These are phyloP conservation scores for Rostrohypoxylon terebratum DNA, from an alignment of 495 filamentous ascomycete species.

Conservation along the genomic window DNA sequence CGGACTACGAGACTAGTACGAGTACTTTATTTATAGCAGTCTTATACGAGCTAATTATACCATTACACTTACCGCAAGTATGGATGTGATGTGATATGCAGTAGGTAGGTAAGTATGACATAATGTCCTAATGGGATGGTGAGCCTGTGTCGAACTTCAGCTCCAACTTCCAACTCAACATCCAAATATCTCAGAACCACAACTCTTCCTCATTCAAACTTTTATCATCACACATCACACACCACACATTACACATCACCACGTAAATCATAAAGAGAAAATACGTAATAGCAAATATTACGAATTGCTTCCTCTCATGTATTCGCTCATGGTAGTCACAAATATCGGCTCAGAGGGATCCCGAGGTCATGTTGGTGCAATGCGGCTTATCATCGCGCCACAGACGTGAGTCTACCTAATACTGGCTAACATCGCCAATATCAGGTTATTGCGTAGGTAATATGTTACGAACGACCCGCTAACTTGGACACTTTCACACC, in stretches of 20 bases:
- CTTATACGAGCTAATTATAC: conserved; percentile 18
- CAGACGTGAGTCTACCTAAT: conserved; percentile 15
- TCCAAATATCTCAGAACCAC: not conserved
- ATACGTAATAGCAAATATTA: conserved; percentile 20
- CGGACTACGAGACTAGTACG: too few relatives aligned
- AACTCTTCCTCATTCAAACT: not conserved
- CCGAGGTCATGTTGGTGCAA: conserved; percentile 17
- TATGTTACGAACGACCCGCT: conserved; percentile 34
- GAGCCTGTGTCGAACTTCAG: not conserved
- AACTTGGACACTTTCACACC: conserved; percentile 39
- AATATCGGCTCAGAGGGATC: not conserved
- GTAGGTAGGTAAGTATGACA: not conserved
- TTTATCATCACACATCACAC: not conserved
- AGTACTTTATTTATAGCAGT: too few relatives aligned
- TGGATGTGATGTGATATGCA: too few relatives aligned
- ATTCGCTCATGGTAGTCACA: conserved; percentile 14
- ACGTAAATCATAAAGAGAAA: not conserved
- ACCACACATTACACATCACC: too few relatives aligned
- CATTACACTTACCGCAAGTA: not conserved
- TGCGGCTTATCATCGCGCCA: conserved; percentile 34
- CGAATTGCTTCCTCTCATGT: conserved; percentile 5
- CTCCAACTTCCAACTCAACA: not conserved
- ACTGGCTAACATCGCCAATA: not conserved
- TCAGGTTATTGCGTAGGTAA: conserved; percentile 3
- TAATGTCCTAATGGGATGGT: not conserved